A percentile compares a stretch with the other conserved stretches of the same genome.
phyloP scores from a whole-genome alignment of 2,329 filamentous ascomycete genomes.

The Onygenales sp. region DNA sequence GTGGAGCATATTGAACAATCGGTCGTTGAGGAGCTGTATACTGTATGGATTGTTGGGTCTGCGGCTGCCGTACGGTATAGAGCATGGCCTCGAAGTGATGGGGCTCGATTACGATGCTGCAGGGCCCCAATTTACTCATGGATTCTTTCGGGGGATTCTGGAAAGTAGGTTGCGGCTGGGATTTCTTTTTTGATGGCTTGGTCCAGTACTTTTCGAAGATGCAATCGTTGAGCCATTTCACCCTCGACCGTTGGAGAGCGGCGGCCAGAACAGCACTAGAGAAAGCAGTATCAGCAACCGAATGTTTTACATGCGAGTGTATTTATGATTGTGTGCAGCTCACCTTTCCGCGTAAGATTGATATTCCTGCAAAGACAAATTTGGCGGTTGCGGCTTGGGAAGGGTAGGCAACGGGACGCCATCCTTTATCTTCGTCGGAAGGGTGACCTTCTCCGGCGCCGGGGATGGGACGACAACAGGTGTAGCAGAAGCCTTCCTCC shows the following conservation, averaged over 20 bases:
- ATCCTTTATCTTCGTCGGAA: slow-evolving; percentile 46
- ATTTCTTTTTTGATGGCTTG: slow-evolving; percentile 48
- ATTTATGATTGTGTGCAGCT: not conserved
- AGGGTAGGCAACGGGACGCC: slow-evolving; percentile 46
- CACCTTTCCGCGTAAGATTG: slow-evolving; percentile 51
- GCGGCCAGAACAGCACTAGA: slow-evolving; percentile 46
- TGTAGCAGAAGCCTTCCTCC: slow-evolving; percentile 26
- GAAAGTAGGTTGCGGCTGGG: slow-evolving; percentile 34
- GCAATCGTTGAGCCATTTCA: slow-evolving; percentile 46
- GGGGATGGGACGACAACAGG: slow-evolving; percentile 18
- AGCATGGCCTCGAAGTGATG: slow-evolving; percentile 53
- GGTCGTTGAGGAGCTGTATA: slow-evolving; percentile 30
- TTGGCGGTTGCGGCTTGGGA: slow-evolving; percentile 38
- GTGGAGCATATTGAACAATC: slow-evolving; percentile 34
- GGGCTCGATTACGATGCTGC: slow-evolving; percentile 52
- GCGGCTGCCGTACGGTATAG: slow-evolving; percentile 45
- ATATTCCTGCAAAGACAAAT: slow-evolving; percentile 44
- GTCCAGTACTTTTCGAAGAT: slow-evolving; percentile 50
- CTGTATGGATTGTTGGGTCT: slow-evolving; percentile 28
- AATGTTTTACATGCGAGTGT: not conserved
- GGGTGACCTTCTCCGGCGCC: slow-evolving; percentile 26
- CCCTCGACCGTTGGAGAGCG: slow-evolving; percentile 50
- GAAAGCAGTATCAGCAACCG: slow-evolving; percentile 10
- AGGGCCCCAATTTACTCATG: slow-evolving; percentile 47
- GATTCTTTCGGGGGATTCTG: slow-evolving; percentile 43